Percentiles rank a stretch among this genome's conserved stretches.
Evolutionary conservation across 805 yeast genomes (phyloP).

Genomic region (Metschnikowia gruessii): DNA sequence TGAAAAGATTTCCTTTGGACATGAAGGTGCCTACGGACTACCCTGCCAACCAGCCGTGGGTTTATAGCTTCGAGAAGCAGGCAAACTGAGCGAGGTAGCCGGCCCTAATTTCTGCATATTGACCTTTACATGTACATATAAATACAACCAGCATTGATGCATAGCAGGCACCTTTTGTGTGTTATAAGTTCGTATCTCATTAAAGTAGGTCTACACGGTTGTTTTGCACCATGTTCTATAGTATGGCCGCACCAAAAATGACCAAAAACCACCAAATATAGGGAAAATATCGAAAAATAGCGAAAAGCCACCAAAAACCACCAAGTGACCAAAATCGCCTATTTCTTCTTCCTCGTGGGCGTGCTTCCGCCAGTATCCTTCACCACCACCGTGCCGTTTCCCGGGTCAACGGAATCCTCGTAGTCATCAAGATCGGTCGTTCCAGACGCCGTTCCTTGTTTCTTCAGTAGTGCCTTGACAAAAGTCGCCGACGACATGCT

Average conservation of each 20-base stretch:
- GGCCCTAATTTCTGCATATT: background rate
- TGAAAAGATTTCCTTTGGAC: slow-evolving; percentile 75
- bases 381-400: background rate
- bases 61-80: slow-evolving; percentile 39
- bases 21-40: slow-evolving; percentile 84
- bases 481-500: slow-evolving; percentile 71
- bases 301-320: too few relatives aligned
- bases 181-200: slow-evolving; percentile 4
- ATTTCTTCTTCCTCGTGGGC: slow-evolving; percentile 19
- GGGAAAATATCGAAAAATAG: too few relatives aligned
- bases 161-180: too few relatives aligned
- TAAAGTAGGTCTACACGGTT: background rate
- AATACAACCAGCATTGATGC: slow-evolving; percentile 7
- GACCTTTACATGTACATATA: slow-evolving; percentile 11
- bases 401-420: slow-evolving; percentile 22
- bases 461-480: slow-evolving; percentile 53
- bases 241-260: too few relatives aligned
- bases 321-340: too few relatives aligned
- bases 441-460: slow-evolving; percentile 38
- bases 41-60: slow-evolving; percentile 84
- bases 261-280: too few relatives aligned
- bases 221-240: background rate
- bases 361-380: slow-evolving; percentile 15
- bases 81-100: background rate
- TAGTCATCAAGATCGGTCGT: slow-evolving; percentile 21